phyloP scores from a whole-genome alignment of 345 rosid species.

The Theobroma cacao region DNA sequence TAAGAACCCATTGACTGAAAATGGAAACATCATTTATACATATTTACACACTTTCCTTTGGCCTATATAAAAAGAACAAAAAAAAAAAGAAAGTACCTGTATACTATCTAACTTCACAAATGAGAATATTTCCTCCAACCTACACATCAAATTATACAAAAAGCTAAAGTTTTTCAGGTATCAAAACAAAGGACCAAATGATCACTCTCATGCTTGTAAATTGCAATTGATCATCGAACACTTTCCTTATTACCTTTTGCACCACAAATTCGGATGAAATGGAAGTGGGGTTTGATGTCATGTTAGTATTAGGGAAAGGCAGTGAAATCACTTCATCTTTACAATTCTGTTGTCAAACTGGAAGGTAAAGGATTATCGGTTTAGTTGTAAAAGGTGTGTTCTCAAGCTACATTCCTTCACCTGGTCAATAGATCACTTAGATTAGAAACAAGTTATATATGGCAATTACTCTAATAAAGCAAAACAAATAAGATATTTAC shows the following conservation, averaged over 20 bases:
- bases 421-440: slow-evolving; percentile 33
- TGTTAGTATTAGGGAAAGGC: slow-evolving; percentile 22
- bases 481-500: slow-evolving; percentile 25
- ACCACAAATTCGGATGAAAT: slow-evolving; percentile 6
- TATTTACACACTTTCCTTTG: slow-evolving; percentile 19
- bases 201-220: slow-evolving; percentile 16
- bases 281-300: slow-evolving; percentile 4
- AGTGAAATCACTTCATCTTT: slow-evolving; percentile 22
- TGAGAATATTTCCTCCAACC: not conserved
- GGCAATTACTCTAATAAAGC: not conserved
- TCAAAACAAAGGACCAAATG: not conserved
- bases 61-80: slow-evolving; percentile 19
- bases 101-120: slow-evolving; percentile 13
- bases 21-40: slow-evolving; percentile 5
- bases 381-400: slow-evolving; percentile 55
- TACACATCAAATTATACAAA: slow-evolving; percentile 6
- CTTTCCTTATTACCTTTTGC: slow-evolving; percentile 17
- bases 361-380: slow-evolving; percentile 26
- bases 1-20: not conserved
- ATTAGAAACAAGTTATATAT: not conserved
- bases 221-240: slow-evolving; percentile 4
- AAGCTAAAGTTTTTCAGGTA: not conserved
- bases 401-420: slow-evolving; percentile 65
- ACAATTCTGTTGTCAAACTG: slow-evolving; percentile 35
- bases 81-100: not conserved